phyloP scores from a whole-genome alignment of 2,329 filamentous ascomycete species.

The Aspergillus sp. region DNA sequence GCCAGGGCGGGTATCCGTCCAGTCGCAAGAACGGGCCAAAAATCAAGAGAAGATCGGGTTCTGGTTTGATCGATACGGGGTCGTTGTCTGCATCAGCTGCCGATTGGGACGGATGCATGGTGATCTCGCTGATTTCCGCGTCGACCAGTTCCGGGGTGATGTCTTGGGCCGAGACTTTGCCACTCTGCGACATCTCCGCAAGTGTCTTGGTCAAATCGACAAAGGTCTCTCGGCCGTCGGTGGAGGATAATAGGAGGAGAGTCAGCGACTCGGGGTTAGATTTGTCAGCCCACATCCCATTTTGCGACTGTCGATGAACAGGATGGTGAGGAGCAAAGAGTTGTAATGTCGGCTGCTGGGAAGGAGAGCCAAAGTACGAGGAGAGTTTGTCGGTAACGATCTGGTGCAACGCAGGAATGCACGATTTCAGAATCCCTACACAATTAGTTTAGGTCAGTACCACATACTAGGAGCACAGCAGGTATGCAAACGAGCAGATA shows the following conservation, averaged over 20 bases:
- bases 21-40: conserved; percentile 79
- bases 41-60: conserved; percentile 81
- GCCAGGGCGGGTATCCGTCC: conserved; percentile 93
- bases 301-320: conserved; percentile 24
- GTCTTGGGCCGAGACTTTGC: conserved; percentile 71
- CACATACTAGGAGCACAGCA: not conserved
- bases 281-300: conserved; percentile 11
- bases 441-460: conserved; percentile 1
- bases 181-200: conserved; percentile 86
- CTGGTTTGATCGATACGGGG: conserved; percentile 56
- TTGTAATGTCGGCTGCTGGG: conserved; percentile 60
- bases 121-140: conserved; percentile 65
- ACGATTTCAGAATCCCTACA: conserved; percentile 76
- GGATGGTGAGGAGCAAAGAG: conserved; percentile 63
- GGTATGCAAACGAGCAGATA: not conserved
- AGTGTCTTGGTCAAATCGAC: conserved; percentile 93
- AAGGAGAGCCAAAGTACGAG: conserved; percentile 70
- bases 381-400: conserved; percentile 70
- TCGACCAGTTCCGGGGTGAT: conserved; percentile 82
- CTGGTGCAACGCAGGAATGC: conserved; percentile 75
- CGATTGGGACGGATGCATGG: conserved; percentile 21
- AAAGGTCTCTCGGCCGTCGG: conserved; percentile 86
- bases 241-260: conserved; percentile 72
- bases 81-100: not conserved
- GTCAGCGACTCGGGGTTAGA: conserved; percentile 37